A percentile compares a stretch with the other conserved stretches of the same genome.
Evolutionary conservation across 2,329 filamentous ascomycete species (phyloP).

Genomic region (Paecilomyces sp.): DNA sequence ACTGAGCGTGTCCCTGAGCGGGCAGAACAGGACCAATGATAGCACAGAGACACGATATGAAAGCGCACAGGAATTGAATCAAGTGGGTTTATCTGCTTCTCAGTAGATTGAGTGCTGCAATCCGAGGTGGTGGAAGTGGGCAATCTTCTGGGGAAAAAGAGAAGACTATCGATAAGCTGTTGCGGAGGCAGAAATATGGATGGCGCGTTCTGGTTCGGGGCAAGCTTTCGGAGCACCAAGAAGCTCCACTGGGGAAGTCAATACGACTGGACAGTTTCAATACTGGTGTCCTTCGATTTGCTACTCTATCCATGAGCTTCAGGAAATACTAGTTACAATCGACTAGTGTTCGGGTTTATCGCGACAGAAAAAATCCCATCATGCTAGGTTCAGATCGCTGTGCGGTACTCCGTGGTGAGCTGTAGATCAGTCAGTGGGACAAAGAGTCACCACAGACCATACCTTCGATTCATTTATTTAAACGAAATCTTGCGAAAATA

Average conservation of each 20-base stretch:
- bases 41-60: neutral
- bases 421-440: too few species aligned
- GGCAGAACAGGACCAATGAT: neutral
- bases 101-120: neutral
- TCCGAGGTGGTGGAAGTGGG: slow-evolving; percentile 6
- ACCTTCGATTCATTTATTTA: too few species aligned
- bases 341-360: neutral
- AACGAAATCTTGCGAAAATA: too few species aligned
- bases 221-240: neutral
- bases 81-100: neutral
- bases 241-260: neutral
- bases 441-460: too few species aligned
- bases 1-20: neutral
- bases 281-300: neutral
- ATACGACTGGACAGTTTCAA: neutral
- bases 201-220: neutral
- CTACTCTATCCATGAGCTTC: neutral
- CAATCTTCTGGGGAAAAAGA: slow-evolving; percentile 2
- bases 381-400: too few species aligned
- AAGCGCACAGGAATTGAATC: neutral
- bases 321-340: too few species aligned
- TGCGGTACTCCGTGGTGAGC: too few species aligned
- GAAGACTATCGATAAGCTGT: slow-evolving; percentile 1
- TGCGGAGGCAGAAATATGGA: slow-evolving; percentile 1
- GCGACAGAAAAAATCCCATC: neutral